phyloP scores from a whole-genome alignment of 176 grass and related monocot genomes.

The Aegilops tauschii region DNA sequence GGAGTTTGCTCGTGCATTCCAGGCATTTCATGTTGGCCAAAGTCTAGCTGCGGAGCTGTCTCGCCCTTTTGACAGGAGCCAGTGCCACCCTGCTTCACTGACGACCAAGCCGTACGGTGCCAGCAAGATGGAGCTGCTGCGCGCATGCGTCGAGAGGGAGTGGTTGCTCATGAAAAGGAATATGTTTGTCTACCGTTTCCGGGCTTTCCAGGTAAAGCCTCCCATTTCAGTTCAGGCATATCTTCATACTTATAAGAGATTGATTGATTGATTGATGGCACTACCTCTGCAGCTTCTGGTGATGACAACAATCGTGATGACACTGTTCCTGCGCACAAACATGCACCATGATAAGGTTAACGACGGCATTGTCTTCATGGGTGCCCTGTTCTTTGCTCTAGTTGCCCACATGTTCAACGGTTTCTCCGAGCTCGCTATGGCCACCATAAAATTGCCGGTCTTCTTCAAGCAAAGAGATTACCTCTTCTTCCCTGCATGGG shows the following conservation, averaged over 20 bases:
- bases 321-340: constrained; percentile 56
- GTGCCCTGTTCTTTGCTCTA: constrained; percentile 61
- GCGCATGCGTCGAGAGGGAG: constrained; percentile 41
- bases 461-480: constrained; percentile 81
- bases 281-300: constrained; percentile 45
- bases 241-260: neutral
- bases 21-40: constrained; percentile 47
- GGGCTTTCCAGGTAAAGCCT: constrained; percentile 46
- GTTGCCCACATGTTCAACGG: constrained; percentile 58
- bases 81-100: constrained; percentile 45
- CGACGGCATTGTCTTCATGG: constrained; percentile 50
- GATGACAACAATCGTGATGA: constrained; percentile 54
- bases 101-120: constrained; percentile 45
- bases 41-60: constrained; percentile 30
- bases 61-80: constrained; percentile 35
- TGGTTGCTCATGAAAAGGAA: constrained; percentile 66
- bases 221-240: neutral
- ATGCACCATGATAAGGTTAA: constrained; percentile 44
- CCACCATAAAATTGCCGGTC: constrained; percentile 63
- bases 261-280: neutral
- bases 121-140: constrained; percentile 45
- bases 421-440: constrained; percentile 69
- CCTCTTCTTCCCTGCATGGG: constrained; percentile 71
- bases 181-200: constrained; percentile 58
- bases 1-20: constrained; percentile 52